phyloP scores from a whole-genome alignment of 1,284 basidiomycete species.

The Rhodotorula glutinis region DNA sequence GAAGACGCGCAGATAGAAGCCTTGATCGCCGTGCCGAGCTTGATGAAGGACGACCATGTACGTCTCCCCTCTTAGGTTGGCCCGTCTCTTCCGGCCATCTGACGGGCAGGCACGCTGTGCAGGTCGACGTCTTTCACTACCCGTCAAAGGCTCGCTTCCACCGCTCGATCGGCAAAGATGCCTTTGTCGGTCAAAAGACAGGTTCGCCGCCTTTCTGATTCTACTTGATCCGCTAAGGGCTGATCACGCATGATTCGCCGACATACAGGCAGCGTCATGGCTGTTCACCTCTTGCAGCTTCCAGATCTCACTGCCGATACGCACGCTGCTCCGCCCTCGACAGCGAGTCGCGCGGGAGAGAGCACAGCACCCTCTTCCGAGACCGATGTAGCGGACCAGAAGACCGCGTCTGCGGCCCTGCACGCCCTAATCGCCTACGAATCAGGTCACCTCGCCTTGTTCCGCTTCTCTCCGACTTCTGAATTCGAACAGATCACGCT shows the following conservation, averaged over 20 bases:
- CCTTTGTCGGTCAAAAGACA: constrained; percentile 35
- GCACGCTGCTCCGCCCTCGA: not conserved
- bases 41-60: constrained; percentile 40
- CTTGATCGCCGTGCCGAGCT: constrained; percentile 38
- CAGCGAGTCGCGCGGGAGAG: too few relatives aligned
- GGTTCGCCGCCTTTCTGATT: constrained; percentile 3
- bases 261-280: constrained; percentile 41
- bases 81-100: too few relatives aligned
- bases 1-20: constrained; percentile 8
- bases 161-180: constrained; percentile 36
- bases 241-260: too few relatives aligned
- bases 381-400: not conserved
- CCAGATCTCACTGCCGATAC: not conserved
- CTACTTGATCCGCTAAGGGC: not conserved
- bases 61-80: not conserved
- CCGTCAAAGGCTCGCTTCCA: constrained; percentile 30
- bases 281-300: constrained; percentile 24
- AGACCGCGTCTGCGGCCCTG: too few relatives aligned
- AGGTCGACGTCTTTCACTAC: constrained; percentile 43
- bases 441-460: constrained; percentile 39
- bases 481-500: not conserved
- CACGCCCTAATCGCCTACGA: constrained; percentile 41
- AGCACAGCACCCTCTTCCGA: too few relatives aligned
- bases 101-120: not conserved
- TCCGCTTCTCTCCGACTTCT: constrained; percentile 23